A percentile compares a stretch with the other conserved stretches of the same genome.
Conservation (phyloP, 2,329 filamentous ascomycete species). For the Claviceps purpurea region DNA sequence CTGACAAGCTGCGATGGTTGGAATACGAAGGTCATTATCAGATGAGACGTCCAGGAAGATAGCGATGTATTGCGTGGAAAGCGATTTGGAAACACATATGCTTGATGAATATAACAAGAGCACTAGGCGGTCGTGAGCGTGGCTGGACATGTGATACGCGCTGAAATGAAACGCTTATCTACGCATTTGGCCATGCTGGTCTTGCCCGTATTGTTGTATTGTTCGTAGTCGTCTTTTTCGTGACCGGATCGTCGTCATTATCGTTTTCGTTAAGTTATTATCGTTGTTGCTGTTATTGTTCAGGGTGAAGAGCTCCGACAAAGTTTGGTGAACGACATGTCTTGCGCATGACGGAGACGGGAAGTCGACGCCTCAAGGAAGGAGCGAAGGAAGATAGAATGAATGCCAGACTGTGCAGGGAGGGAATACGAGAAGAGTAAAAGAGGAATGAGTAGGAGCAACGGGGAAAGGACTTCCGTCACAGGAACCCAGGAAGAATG, state of each 20-base stretch:
- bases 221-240: no score
- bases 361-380: background rate
- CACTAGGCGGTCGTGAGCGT: background rate
- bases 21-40: background rate
- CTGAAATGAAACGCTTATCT: no score
- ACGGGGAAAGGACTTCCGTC: background rate
- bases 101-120: background rate
- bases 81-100: constrained; percentile 3
- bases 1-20: background rate
- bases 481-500: background rate
- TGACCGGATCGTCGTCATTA: no score
- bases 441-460: background rate
- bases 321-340: background rate
- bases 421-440: background rate
- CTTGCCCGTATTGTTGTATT: no score
- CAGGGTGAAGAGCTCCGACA: background rate
- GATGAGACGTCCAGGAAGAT: background rate
- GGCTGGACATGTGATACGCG: background rate
- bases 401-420: background rate
- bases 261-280: no score
- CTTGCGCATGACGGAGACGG: background rate
- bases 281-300: background rate
- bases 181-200: no score
- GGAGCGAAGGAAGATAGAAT: background rate
- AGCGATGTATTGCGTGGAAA: constrained; percentile 1